Percentiles rank a stretch among this genome's conserved stretches.
Evolutionary conservation across 805 yeast genomes (phyloP).

Genomic region (Yarrowia sp.): DNA sequence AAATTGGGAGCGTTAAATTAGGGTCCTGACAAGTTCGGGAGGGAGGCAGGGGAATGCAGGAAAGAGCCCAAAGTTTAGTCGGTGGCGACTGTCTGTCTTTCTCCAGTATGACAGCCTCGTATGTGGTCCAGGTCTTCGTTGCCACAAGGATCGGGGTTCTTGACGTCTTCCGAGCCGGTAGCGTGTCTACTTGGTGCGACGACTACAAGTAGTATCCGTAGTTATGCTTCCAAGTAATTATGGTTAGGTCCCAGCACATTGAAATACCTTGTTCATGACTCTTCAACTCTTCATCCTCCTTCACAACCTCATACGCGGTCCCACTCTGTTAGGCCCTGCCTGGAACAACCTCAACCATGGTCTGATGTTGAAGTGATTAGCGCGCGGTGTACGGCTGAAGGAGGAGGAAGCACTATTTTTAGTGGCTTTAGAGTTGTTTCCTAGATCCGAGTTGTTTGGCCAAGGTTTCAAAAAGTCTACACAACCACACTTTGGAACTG

Average conservation of each 20-base stretch:
- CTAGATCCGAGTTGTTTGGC: conserved; percentile 28
- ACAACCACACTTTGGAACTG: not conserved
- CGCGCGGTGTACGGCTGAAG: conserved; percentile 38
- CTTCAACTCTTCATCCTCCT: no score
- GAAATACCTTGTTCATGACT: no score
- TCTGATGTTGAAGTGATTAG: conserved; percentile 24
- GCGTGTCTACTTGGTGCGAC: no score
- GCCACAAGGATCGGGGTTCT: conserved; percentile 21
- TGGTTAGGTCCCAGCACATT: no score
- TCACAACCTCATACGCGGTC: conserved; percentile 7
- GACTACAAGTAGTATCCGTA: no score
- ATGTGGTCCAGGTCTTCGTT: not conserved
- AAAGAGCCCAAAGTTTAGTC: conserved; percentile 26
- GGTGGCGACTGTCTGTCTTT: conserved; percentile 18
- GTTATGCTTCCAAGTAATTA: no score
- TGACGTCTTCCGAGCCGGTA: conserved; percentile 6
- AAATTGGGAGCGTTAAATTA: conserved; percentile 11
- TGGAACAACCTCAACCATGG: conserved; percentile 20
- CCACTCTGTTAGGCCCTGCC: conserved; percentile 3
- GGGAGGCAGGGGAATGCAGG: conserved; percentile 39
- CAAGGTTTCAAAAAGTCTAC: conserved; percentile 31
- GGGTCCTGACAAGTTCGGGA: conserved; percentile 31
- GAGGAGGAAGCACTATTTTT: conserved; percentile 16
- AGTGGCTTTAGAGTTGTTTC: conserved; percentile 12
- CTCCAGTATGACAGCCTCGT: not conserved